Evolutionary conservation across 805 yeast genomes (phyloP), one percentile per base, ranked within the genome.

Genomic region (Metschnikowia aberdeeniae): DNA sequence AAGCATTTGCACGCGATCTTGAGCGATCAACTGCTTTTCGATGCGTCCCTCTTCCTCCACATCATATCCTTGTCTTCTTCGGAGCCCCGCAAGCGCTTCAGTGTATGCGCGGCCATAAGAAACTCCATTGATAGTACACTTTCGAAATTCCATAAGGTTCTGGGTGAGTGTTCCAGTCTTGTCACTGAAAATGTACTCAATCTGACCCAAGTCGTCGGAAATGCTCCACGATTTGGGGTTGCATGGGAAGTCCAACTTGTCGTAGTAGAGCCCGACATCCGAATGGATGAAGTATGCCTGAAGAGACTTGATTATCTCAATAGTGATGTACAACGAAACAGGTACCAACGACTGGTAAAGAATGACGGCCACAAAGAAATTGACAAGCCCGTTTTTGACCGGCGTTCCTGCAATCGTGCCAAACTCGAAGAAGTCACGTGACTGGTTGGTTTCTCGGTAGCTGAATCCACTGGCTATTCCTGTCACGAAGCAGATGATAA

Each of bases 121-220:
- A 33, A 74, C 74, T 24, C 88, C 86, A 44, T 76, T 78, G 47
- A 86, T 75, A 4, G 89, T 77, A 61, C 89, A 84, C 59, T 86
- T 86, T 49, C 81, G 80, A 67, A 85, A 86, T 59, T 84, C 89
- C 95, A 86, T 86, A 22, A 84, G 80, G 57, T 86, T 86, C 63
- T 86, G 92, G 6, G 95, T 86, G 56, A 86, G 69, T 0, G 95
- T 86, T 31, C 95, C 95, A 0, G 95, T 86, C 62, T 86, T 86
- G 67, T 86, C 95, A 60, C 89, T 81, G 63, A 86, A 86, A 34
- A 86, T 76, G 59, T 84, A 86, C 62, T 86, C 93, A 48, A 86
- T 82, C 61, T 86, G 95, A 14, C 95, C 95, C 51, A 86, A 72
- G 62, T 86, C 95, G 64, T 86, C 95, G 5, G 89, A 82, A 36